Conservation (phyloP, 2,329 filamentous ascomycete genomes). For the Alternaria sp. region DNA sequence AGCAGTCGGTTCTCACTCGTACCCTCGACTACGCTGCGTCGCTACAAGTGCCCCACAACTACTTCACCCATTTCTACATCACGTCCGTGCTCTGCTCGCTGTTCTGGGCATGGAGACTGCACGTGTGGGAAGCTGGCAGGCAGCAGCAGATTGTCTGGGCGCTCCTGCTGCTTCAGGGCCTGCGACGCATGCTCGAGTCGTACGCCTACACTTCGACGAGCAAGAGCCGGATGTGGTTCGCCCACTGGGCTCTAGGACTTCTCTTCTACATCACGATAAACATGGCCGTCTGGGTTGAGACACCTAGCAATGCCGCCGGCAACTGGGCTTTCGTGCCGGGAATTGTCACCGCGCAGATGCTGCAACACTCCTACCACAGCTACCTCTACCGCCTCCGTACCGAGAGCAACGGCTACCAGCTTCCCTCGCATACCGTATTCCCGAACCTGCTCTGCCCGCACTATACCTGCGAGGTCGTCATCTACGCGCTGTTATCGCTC, state of each 20-base stretch:
- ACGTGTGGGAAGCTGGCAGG: constrained; percentile 47
- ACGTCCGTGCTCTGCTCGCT: constrained; percentile 71
- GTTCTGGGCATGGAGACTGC: constrained; percentile 75
- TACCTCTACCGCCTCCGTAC: constrained; percentile 53
- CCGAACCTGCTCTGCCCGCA: constrained; percentile 79
- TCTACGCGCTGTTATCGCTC: constrained; percentile 81
- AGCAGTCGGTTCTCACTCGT: constrained; percentile 16
- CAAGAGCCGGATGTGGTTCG: constrained; percentile 80
- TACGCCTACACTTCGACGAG: constrained; percentile 70
- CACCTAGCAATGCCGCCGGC: constrained; percentile 49
- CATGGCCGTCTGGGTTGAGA: constrained; percentile 84
- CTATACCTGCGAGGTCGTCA: constrained; percentile 84
- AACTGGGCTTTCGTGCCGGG: constrained; percentile 64
- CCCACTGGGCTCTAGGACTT: constrained; percentile 81
- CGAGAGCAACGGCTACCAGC: constrained; percentile 70
- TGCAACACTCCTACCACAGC: constrained; percentile 70
- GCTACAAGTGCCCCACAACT: constrained; percentile 79
- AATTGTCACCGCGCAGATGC: constrained; percentile 71
- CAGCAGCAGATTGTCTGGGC: constrained; percentile 72
- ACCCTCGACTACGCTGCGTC: constrained; percentile 60
- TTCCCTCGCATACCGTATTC: constrained; percentile 78
- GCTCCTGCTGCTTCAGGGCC: constrained; percentile 77
- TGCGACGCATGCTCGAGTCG: constrained; percentile 78
- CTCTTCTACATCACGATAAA: constrained; percentile 77
- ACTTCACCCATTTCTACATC: constrained; percentile 89